Evolutionary conservation across 768 basidiomycete species (phyloP), one percentile per base, ranked within the genome.

Genomic region (Guyanaporus albipodus): DNA sequence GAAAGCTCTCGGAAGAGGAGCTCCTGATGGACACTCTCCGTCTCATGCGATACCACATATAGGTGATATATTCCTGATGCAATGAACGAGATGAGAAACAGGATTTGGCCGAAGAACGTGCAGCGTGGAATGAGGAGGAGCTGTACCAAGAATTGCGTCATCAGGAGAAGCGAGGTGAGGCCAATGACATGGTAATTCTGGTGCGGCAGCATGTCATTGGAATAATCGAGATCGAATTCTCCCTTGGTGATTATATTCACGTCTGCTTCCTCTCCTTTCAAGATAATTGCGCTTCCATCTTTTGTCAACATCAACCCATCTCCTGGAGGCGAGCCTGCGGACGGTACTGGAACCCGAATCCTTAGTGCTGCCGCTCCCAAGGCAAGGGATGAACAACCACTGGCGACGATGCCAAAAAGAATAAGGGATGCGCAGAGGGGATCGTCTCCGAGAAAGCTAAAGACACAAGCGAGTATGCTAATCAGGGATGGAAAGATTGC

Each of bases 11-110:
- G 24, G 24, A 34, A 24, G 33, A 64, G 64, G 11, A 62, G 50
- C 5, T 48, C 43, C 22, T 40, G 26, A 11, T 67, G 63, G 9
- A 50, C 23, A 6, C 19, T 22, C n/a, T 57, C 46, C 34, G 44
- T 54, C n/a, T 73, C 67, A 57, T 71, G 50, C 1, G 63, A 60
- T 5, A 46, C 55, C 39, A 70, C 53, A 19, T 48, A 65, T 1
- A 64, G 32, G 27, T 70, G 69, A 44, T 70, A 70, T 6, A 19
- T 22, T 36, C 68, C 67, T 2, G 68, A 69, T 8, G 54, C 56
- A 15, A 57, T 41, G 36, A 70, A 52, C 19, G 65, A 56, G 33
- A 50, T 0, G 8, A 69, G 60, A 41, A 59, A 63, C 40, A 60
- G 9, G 24, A 69, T 57, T 43, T 69, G 68, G 14, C 67, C 67